These are phyloP conservation scores for Ascocoryne sarcoides DNA, from an alignment of 2,329 filamentous ascomycete species.

Conservation along the genomic window DNA sequence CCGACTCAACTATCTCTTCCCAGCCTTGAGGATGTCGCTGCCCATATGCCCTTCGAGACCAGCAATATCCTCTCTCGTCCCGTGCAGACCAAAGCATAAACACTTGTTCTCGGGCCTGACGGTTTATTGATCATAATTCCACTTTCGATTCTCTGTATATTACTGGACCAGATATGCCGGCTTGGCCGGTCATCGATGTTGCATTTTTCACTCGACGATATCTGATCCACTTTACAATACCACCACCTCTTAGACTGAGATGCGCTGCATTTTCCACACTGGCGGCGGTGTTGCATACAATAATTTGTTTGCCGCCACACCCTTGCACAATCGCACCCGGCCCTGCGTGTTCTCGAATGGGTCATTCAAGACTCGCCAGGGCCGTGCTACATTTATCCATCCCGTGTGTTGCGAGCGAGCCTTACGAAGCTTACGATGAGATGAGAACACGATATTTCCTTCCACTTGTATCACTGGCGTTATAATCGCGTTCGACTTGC, in stretches of 20 bases:
- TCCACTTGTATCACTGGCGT: constrained; percentile 8
- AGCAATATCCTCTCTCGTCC: not conserved
- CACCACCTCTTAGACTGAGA: constrained; percentile 15
- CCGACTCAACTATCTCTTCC: constrained; percentile 20
- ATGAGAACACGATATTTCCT: constrained; percentile 24
- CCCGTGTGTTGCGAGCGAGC: no score
- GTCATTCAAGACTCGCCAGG: no score
- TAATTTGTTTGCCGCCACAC: constrained; percentile 6
- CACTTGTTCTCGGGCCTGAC: no score
- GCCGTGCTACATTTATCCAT: no score
- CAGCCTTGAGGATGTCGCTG: constrained; percentile 16
- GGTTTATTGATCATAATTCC: no score
- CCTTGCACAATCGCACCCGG: not conserved
- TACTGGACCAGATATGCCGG: constrained; percentile 24
- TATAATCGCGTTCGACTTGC: no score
- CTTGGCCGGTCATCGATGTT: not conserved
- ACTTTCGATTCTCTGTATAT: constrained; percentile 27
- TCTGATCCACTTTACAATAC: not conserved
- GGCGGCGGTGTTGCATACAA: constrained; percentile 14
- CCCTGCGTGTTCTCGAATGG: no score
- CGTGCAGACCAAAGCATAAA: no score
- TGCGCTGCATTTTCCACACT: constrained; percentile 8
- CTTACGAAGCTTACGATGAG: constrained; percentile 25
- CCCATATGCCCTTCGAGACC: constrained; percentile 19
- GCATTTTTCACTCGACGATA: not conserved